Evolutionary conservation across 352 stramenopile species (phyloP), one percentile per base, ranked within the genome.

Genomic region (Thraustochytrium sp.): DNA sequence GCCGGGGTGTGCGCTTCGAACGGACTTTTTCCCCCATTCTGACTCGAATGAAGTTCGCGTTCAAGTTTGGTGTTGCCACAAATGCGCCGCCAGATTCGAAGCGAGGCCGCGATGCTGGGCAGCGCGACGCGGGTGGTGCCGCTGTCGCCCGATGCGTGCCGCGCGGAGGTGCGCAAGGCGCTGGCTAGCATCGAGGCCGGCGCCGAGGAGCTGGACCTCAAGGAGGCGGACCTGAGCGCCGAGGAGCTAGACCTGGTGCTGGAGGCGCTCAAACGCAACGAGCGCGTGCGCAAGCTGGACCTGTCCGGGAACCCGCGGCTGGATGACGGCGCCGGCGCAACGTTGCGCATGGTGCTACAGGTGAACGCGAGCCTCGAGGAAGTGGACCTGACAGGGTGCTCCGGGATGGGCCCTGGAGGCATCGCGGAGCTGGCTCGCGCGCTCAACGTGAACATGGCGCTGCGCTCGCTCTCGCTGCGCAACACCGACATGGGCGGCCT

Each of bases 381-480:
- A 44, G 46, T 72, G 8, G 59, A 72, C 40, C 59, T 72, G 5
- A 44, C 59, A 11, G 59, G 59, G 13, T 72, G 59, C 59, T 72
- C 59, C 9, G 40, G 44, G 1, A 51, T 75, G 23, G 62, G 62
- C 0, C 11, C 62, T 4, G 26, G 31, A 31, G 62, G 62, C 31
- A 31, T 54, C 26, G 29, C 36, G 0, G 18, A 18, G 13, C 23
- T 75, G 11, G 62, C 62, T 23, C 23, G 29, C 3, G 40, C 11
- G 8, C 62, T 75, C 8, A 29, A 37, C 38, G 44, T 54, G 18
- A 75, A 75, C 44, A 75, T 54, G 62, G 23, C 37, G 16, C 18
- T 75, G 38, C 62, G 62, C 11, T 21, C 86, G 31, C 86, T 93
- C 3, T 84, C 92, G 48, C 84, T 93, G 21, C 91, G 87, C 48